Base-by-base conservation (phyloP, 345 rosid genomes). In the Lumnitzera littorea region DNA sequence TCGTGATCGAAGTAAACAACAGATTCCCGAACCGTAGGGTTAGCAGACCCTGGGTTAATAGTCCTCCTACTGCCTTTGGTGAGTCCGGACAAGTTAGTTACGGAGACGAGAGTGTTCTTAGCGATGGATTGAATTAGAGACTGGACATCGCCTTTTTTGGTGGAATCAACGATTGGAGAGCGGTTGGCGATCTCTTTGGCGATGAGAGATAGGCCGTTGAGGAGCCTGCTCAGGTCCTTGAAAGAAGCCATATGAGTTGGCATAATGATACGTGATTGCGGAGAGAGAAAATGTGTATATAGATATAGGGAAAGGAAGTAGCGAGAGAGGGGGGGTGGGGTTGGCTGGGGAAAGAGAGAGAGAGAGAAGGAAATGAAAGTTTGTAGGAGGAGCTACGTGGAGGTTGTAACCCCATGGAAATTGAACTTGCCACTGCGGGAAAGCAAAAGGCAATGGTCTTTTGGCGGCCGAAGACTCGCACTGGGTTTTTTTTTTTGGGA, bases 81-180 rank as follows among this genome's bases (percentile, higher is more conserved):
- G 41, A 94, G 84, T 48, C 96, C 95, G n/a, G 87, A 69, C 14
- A 91, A 49, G 63, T 94, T 96, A 61, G 96, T 86, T 71, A 85
- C 91, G 16, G 92, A 73, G 27, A 88, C 80, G 11, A 94, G 47
- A 48, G 77, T 89, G 17, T 74, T 82, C 68, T 83, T 94, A 48
- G 85, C 79, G 1, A 88, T 65, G 20, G 87, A 82, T 13, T 77
- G 48, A 12, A 87, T 61, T 57, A 89, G 76, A 58, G 80, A 78
- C 70, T 80, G 78, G 48, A 88, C 60, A 68, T 85, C 91, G 53
- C 85, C 88, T 4, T 63, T 67, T 14, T 77, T 74, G 48, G 83
- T 78, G 46, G 70, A 41, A 10, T 68, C 71, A 59, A 78, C 24
- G 58, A 77, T 60, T 13, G 70, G 77, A 11, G 97, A 84, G 12